Evolutionary conservation across 306 rosid genomes (phyloP).

Genomic region (Acacia crassicarpa): DNA sequence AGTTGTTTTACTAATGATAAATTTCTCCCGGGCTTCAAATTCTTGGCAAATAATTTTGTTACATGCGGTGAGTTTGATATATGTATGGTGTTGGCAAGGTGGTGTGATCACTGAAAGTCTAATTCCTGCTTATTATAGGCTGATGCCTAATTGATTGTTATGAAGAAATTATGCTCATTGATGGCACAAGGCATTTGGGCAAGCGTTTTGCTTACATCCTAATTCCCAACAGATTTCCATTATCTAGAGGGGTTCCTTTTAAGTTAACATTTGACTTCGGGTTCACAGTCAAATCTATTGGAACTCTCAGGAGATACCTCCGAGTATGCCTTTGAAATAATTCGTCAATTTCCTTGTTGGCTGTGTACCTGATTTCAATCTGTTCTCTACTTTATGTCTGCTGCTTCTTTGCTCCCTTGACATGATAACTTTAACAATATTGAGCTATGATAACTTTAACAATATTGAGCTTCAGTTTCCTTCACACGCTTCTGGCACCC

Average conservation of each 20-base stretch:
- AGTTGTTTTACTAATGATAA: neutral
- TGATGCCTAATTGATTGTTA: neutral
- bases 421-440: neutral
- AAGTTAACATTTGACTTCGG: neutral
- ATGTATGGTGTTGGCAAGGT: neutral
- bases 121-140: neutral
- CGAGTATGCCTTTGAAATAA: neutral
- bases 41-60: neutral
- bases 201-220: neutral
- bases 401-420: neutral
- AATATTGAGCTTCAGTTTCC: conserved; percentile 1
- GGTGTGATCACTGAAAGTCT: neutral
- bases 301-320: conserved; percentile 6
- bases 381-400: conserved; percentile 17
- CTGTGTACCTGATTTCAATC: neutral
- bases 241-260: neutral
- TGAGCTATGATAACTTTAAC: neutral
- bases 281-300: neutral
- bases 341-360: neutral
- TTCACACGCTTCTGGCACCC: conserved; percentile 9
- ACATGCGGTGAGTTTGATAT: neutral
- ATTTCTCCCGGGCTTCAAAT: neutral
- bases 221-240: neutral
- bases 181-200: neutral
- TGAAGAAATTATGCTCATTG: neutral